A percentile compares a stretch with the other conserved stretches of the same genome.
Evolutionary conservation across 371 early-diverging fungal genomes (phyloP).

Genomic region (Mycotypha africana): DNA sequence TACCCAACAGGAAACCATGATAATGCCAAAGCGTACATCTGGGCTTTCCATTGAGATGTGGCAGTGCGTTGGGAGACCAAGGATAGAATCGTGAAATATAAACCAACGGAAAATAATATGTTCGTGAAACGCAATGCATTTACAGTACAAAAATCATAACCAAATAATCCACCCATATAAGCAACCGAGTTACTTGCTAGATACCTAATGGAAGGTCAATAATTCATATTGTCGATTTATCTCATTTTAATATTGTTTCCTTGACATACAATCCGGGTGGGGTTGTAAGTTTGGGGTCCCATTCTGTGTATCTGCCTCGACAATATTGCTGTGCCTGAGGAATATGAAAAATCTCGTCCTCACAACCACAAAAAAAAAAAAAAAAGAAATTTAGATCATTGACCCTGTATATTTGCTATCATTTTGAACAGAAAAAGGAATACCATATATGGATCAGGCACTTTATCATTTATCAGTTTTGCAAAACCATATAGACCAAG

Average conservation of each 20-base stretch:
- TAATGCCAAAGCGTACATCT: constrained; percentile 52
- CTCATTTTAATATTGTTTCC: not conserved
- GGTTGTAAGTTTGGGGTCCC: constrained; percentile 94
- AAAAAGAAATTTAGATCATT: too few species aligned
- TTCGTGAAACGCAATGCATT: constrained; percentile 56
- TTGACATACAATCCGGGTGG: constrained; percentile 88
- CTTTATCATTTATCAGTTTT: constrained; percentile 22
- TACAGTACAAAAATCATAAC: constrained; percentile 38
- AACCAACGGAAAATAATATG: constrained; percentile 43
- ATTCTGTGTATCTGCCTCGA: constrained; percentile 56
- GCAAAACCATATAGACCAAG: not conserved
- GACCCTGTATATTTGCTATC: too few species aligned
- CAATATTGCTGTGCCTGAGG: constrained; percentile 90
- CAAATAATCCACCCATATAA: constrained; percentile 5
- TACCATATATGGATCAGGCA: constrained; percentile 62
- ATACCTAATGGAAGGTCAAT: too few species aligned
- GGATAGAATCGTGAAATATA: constrained; percentile 39
- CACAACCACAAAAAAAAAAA: too few species aligned
- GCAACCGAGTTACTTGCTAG: constrained; percentile 31
- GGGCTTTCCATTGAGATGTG: constrained; percentile 17
- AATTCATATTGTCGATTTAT: too few species aligned
- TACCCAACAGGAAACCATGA: constrained; percentile 73
- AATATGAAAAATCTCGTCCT: constrained; percentile 95
- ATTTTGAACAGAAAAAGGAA: too few species aligned
- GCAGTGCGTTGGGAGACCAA: too few species aligned